These are phyloP conservation scores for Coemansia sp. DNA, from an alignment of 192 early-diverging fungal genomes.

Conservation along the genomic window DNA sequence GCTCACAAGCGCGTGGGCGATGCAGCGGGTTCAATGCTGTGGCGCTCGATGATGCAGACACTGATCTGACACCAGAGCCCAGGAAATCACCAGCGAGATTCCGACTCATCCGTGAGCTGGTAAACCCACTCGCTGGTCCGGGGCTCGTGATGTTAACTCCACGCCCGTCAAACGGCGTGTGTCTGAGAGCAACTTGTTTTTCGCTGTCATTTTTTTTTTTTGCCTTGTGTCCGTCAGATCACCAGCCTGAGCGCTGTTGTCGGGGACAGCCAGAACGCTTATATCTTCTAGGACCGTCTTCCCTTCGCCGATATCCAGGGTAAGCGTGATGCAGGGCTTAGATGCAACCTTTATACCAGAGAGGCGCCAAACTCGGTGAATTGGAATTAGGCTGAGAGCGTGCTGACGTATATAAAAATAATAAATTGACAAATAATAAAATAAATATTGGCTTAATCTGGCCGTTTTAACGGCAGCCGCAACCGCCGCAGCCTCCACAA, in stretches of 20 bases:
- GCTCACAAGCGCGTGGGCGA: neutral
- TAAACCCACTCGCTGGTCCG: slow-evolving; percentile 49
- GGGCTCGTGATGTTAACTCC: slow-evolving; percentile 45
- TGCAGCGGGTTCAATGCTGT: neutral
- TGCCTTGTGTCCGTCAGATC: too few species aligned
- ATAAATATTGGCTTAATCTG: neutral
- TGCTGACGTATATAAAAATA: neutral
- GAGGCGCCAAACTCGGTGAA: too few species aligned
- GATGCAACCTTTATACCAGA: too few species aligned
- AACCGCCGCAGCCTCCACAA: slow-evolving; percentile 9
- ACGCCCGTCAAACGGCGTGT: slow-evolving; percentile 34
- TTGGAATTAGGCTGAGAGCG: neutral
- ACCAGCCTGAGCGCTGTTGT: too few species aligned
- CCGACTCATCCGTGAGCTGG: slow-evolving; percentile 7
- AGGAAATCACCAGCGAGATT: slow-evolving; percentile 35
- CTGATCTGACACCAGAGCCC: slow-evolving; percentile 32
- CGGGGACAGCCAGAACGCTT: too few species aligned
- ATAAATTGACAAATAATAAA: neutral
- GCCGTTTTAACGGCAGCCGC: slow-evolving; percentile 19
- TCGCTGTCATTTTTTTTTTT: neutral
- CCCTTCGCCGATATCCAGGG: too few species aligned
- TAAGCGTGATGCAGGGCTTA: too few species aligned
- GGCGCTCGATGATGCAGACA: slow-evolving; percentile 42
- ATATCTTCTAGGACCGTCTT: too few species aligned
- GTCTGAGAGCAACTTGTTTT: slow-evolving; percentile 42